Percentiles rank a stretch among this genome's conserved stretches.
Conservation (phyloP, 805 yeast genomes). For the Pichia nanzhaoensis region DNA sequence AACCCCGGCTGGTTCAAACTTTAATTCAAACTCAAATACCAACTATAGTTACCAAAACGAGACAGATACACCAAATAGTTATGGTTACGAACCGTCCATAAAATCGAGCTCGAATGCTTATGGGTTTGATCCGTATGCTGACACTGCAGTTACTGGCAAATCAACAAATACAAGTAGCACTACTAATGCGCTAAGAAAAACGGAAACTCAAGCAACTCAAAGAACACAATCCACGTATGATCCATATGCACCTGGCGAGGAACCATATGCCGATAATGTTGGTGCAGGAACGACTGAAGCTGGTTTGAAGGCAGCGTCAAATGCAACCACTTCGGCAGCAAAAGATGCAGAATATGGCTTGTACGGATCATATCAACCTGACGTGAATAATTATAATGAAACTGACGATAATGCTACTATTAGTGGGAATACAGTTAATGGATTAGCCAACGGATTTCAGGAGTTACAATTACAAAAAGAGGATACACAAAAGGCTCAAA, state of each 20-base stretch:
- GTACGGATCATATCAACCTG: constrained; percentile 4
- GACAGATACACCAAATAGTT: constrained; percentile 5
- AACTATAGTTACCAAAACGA: constrained; percentile 6
- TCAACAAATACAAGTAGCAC: background rate
- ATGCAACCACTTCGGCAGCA: no score
- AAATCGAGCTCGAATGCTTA: constrained; percentile 7
- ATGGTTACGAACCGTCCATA: constrained; percentile 9
- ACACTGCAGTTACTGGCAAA: constrained; percentile 8
- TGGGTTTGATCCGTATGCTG: constrained; percentile 19
- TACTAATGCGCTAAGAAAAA: background rate
- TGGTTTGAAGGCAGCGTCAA: background rate
- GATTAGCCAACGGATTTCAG: constrained; percentile 6
- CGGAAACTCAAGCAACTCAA: constrained; percentile 1
- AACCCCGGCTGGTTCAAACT: no score
- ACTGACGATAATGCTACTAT: constrained; percentile 1
- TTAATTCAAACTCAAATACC: background rate
- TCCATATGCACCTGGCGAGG: constrained; percentile 22
- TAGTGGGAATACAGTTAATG: background rate
- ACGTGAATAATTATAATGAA: constrained; percentile 1
- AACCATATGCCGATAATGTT: constrained; percentile 4
- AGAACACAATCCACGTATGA: constrained; percentile 17
- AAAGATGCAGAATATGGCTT: background rate
- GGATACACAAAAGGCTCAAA: constrained; percentile 10
- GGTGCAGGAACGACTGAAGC: background rate
- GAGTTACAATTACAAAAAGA: constrained; percentile 11